Evolutionary conservation across 495 filamentous ascomycete species (phyloP).

Genomic region (Aspergillus panamensis): DNA sequence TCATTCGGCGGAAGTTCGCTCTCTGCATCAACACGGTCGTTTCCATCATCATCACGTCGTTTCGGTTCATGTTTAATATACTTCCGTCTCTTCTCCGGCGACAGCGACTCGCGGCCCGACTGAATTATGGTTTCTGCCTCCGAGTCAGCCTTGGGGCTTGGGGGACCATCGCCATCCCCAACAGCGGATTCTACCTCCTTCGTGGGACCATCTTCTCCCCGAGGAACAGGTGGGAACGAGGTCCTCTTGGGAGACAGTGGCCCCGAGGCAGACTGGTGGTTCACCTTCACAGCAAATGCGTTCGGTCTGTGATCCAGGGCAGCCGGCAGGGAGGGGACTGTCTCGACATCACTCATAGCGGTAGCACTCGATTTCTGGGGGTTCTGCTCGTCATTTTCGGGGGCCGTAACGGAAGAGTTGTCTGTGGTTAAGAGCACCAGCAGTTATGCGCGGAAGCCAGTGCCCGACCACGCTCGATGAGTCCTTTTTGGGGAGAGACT

Average conservation of each 20-base stretch:
- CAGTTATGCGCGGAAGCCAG: slow-evolving; percentile 38
- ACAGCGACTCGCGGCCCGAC: slow-evolving; percentile 66
- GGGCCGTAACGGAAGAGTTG: slow-evolving; percentile 39
- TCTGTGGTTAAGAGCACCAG: slow-evolving; percentile 39
- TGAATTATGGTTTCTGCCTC: slow-evolving; percentile 81
- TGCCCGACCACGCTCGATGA: slow-evolving; percentile 27
- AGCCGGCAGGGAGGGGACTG: slow-evolving; percentile 43
- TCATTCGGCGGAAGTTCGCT: slow-evolving; percentile 25
- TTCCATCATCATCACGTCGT: slow-evolving; percentile 54
- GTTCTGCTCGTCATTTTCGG: slow-evolving; percentile 51
- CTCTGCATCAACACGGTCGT: slow-evolving; percentile 41
- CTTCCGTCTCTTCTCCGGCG: slow-evolving; percentile 65
- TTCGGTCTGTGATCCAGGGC: slow-evolving; percentile 40
- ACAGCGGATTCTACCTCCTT: slow-evolving; percentile 27
- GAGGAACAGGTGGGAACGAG: slow-evolving; percentile 21
- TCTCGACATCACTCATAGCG: slow-evolving; percentile 52
- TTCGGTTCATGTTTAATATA: slow-evolving; percentile 61
- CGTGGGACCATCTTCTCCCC: slow-evolving; percentile 22
- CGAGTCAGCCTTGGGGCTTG: slow-evolving; percentile 56
- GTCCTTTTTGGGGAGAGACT: not conserved
- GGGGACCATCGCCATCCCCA: slow-evolving; percentile 34
- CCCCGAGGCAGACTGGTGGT: slow-evolving; percentile 26
- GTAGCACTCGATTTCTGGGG: slow-evolving; percentile 42
- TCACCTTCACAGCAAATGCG: slow-evolving; percentile 37
- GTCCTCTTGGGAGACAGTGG: slow-evolving; percentile 28